A percentile compares a stretch with the other conserved stretches of the same genome.
phyloP scores from a whole-genome alignment of 148 eudicot genomes.

The Arctostaphylos glauca region DNA sequence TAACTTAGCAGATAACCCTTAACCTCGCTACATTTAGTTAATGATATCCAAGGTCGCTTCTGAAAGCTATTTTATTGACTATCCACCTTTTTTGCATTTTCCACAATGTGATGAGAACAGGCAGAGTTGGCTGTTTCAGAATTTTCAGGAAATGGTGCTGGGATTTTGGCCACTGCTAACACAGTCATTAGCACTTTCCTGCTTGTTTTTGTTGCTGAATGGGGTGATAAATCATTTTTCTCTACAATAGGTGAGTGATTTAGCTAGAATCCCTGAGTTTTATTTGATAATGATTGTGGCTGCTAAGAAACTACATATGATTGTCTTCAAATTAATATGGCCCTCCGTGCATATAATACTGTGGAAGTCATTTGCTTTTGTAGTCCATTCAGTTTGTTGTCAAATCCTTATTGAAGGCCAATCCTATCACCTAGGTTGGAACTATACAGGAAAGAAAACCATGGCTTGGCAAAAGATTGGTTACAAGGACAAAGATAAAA shows the following conservation, averaged over 20 bases:
- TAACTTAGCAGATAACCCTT: not conserved
- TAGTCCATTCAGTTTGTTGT: not conserved
- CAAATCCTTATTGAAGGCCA: not conserved
- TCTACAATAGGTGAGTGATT: slow-evolving; percentile 80
- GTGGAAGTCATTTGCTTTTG: not conserved
- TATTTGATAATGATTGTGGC: not conserved
- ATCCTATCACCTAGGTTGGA: not conserved
- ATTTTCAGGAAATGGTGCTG: slow-evolving; percentile 87
- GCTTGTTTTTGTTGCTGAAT: slow-evolving; percentile 95
- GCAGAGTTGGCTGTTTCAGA: slow-evolving; percentile 98
- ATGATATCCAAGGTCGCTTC: not conserved
- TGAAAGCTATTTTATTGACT: not conserved
- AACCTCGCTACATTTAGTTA: not conserved
- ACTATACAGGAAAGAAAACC: not conserved
- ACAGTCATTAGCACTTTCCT: slow-evolving; percentile 78
- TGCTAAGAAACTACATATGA: not conserved
- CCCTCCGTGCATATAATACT: not conserved
- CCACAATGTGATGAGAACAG: slow-evolving; percentile 37
- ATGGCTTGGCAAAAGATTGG: not conserved
- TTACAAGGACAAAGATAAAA: not conserved
- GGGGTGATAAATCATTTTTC: slow-evolving; percentile 99
- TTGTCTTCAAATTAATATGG: not conserved
- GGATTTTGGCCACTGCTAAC: slow-evolving; percentile 79
- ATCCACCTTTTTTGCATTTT: not conserved
- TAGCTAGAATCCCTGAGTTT: not conserved